phyloP scores from a whole-genome alignment of 495 filamentous ascomycete genomes.

The Massariosphaeria phaeospora region DNA sequence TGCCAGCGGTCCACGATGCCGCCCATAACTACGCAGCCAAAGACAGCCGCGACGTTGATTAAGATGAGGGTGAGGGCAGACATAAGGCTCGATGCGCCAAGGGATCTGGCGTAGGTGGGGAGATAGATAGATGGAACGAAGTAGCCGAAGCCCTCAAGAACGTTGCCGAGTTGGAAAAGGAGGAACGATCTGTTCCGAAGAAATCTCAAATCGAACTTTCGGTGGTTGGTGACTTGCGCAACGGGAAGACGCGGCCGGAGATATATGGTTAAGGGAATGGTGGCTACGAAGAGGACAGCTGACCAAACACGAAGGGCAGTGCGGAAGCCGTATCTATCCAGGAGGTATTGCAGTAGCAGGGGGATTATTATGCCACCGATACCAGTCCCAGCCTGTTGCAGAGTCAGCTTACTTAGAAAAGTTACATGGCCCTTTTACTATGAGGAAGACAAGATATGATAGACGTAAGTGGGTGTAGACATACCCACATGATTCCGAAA shows the following conservation, averaged over 20 bases:
- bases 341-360: slow-evolving; percentile 40
- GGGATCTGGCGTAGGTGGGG: slow-evolving; percentile 26
- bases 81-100: slow-evolving; percentile 25
- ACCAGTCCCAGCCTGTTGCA: slow-evolving; percentile 46
- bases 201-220: slow-evolving; percentile 33
- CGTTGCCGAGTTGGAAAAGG: slow-evolving; percentile 38
- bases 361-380: slow-evolving; percentile 43
- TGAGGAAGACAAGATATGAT: too few species aligned
- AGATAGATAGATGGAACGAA: slow-evolving; percentile 38
- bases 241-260: slow-evolving; percentile 35
- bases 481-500: slow-evolving; percentile 51
- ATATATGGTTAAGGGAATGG: slow-evolving; percentile 51
- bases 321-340: slow-evolving; percentile 51
- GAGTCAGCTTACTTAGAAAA: too few species aligned
- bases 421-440: too few species aligned
- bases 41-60: slow-evolving; percentile 34
- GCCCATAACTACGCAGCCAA: slow-evolving; percentile 56
- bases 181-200: slow-evolving; percentile 35
- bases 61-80: slow-evolving; percentile 31
- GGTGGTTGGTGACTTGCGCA: background rate
- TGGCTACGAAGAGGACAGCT: slow-evolving; percentile 38
- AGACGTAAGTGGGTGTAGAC: too few species aligned
- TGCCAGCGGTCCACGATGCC: slow-evolving; percentile 57
- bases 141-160: slow-evolving; percentile 34
- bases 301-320: slow-evolving; percentile 53